Evolutionary conservation across 2,329 filamentous ascomycete species (phyloP), one percentile per base, ranked within the genome.

Genomic region (Cercospora berteroae): DNA sequence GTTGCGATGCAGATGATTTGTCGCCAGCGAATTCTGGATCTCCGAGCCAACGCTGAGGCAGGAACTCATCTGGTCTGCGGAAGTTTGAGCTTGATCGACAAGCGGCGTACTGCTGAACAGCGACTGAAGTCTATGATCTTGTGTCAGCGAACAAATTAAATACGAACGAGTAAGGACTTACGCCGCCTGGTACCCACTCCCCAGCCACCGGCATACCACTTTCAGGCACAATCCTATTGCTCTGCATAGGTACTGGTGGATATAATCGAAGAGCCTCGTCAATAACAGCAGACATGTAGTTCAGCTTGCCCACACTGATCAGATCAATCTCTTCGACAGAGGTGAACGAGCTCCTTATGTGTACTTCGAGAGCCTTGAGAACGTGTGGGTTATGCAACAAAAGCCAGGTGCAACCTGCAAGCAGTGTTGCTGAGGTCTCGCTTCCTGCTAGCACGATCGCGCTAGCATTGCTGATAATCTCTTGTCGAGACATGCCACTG

Each of bases 361-460:
- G 90, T 2, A 79, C 73, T 70, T 84, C 83, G 58, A 92, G 80
- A 42, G 83, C 83, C 2, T 77, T 74, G 64, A 90, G 83, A 10
- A 82, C 82, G 0, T 70, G 39, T 0, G 88, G 88, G 72, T 88
- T 86, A 74, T 88, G 88, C 33, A 93, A 82, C 2, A 93, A 79
- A 76, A 88, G 88, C 79, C 93, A 94, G 71, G 93, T 91, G 0
- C 92, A 85, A 5, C 88, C 84, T 2, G 85, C 85, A 0, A 93
- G 83, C 2, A 86, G 87, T 72, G 93, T 93, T 52, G 89, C 91
- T 0, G 91, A 93, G 1, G 91, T 94, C 77, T 94, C 91, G 5
- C 86, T 89, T 2, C 91, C 91, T 0, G 91, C 91, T 70, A 89
- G 84, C 67, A 83, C 77, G 87, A 91, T 90, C 10, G 91, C 88